Conservation (phyloP, 805 yeast species). For the Allodekkera sacchari region DNA sequence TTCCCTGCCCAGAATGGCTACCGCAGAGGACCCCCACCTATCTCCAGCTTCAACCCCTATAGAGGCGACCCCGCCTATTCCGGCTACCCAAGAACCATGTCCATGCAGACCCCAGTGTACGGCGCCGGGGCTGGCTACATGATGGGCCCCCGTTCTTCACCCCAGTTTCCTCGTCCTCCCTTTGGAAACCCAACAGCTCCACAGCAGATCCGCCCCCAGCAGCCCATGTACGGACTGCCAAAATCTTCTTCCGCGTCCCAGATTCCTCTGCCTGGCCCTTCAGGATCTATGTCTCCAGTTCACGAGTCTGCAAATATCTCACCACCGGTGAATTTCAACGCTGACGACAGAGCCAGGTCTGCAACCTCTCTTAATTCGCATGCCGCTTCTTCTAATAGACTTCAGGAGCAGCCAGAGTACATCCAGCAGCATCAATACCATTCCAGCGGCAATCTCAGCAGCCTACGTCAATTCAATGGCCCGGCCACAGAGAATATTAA, state of each 20-base stretch:
- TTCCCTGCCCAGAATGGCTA: slow-evolving; percentile 1
- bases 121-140: background rate
- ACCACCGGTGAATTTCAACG: no score
- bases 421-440: no score
- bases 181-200: slow-evolving; percentile 8
- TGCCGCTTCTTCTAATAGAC: no score
- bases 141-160: slow-evolving; percentile 5
- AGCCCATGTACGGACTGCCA: slow-evolving; percentile 6
- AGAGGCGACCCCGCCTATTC: slow-evolving; percentile 5
- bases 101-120: slow-evolving; percentile 14
- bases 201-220: slow-evolving; percentile 2
- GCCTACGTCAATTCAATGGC: no score
- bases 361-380: no score
- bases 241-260: background rate
- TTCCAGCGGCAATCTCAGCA: no score
- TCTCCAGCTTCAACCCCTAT: background rate
- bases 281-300: no score
- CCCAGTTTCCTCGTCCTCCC: slow-evolving; percentile 16
- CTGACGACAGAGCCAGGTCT: no score
- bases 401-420: no score
- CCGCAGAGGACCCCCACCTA: slow-evolving; percentile 1
- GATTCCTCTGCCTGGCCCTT: background rate
- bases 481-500: no score
- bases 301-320: no score
- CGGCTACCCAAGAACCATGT: slow-evolving; percentile 22